Conservation (phyloP, 208 protist genomes). For the Trypanosoma cruzi region DNA sequence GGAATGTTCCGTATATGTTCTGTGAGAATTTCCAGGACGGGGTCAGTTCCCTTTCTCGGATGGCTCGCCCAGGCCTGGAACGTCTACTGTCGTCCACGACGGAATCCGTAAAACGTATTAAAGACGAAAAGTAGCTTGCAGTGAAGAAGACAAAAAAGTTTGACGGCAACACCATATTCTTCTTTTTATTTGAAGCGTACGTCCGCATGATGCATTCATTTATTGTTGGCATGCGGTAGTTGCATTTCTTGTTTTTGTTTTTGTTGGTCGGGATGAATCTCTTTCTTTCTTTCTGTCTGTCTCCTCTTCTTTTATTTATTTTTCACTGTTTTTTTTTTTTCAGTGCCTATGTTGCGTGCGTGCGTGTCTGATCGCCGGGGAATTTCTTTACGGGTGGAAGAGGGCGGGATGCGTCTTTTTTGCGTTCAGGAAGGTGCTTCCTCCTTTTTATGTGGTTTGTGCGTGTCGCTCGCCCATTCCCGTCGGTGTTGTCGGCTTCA, state of each 20-base stretch:
- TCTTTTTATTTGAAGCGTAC: neutral
- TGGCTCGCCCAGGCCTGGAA: neutral
- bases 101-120: conserved; percentile 3
- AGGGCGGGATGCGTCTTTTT: neutral
- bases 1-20: conserved; percentile 9
- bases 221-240: neutral
- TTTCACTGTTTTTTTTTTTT: neutral
- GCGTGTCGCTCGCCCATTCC: neutral
- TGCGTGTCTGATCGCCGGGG: neutral
- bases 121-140: neutral
- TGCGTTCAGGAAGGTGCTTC: neutral
- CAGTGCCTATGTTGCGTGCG: neutral
- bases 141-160: neutral
- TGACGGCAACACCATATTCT: neutral
- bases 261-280: neutral
- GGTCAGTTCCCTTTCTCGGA: neutral
- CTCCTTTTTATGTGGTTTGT: neutral
- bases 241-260: conserved; percentile 15
- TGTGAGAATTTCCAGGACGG: conserved; percentile 16
- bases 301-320: conserved; percentile 6
- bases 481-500: neutral
- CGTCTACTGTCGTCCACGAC: neutral
- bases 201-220: neutral
- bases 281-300: conserved; percentile 17
- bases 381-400: conserved; percentile 9